Conservation (phyloP, 306 rosid genomes). For the Citrullus mucosospermus region DNA sequence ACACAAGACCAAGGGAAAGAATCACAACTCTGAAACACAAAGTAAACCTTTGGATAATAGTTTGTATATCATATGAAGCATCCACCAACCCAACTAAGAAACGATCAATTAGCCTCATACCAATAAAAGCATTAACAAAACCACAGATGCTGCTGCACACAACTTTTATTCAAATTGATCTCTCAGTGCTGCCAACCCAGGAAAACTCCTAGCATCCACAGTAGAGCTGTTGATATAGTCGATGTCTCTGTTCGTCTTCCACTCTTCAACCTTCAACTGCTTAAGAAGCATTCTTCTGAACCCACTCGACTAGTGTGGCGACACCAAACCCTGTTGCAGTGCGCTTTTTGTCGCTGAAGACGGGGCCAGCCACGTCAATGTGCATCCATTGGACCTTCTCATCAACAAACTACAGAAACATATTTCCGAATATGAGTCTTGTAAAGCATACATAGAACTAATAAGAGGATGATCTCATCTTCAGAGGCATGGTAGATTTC, state of each 20-base stretch:
- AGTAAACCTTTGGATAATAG: not conserved
- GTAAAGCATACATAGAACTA: not conserved
- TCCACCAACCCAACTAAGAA: not conserved
- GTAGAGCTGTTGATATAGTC: not conserved
- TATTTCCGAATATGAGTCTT: slow-evolving; percentile 9
- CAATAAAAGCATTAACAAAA: not conserved
- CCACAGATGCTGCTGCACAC: not conserved
- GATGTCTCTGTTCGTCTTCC: not conserved
- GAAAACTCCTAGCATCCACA: not conserved
- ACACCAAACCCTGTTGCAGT: slow-evolving; percentile 82
- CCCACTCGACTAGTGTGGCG: slow-evolving; percentile 92
- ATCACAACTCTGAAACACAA: not conserved
- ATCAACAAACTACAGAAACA: slow-evolving; percentile 73
- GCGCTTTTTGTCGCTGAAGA: slow-evolving; percentile 63
- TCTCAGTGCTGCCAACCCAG: not conserved
- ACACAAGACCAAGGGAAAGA: not conserved
- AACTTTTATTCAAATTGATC: slow-evolving; percentile 4
- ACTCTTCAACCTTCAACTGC: not conserved
- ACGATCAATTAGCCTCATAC: not conserved
- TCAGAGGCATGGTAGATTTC: not conserved
- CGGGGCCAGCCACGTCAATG: slow-evolving; percentile 93
- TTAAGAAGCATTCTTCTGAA: slow-evolving; percentile 59
- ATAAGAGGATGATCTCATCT: not conserved
- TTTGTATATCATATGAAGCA: not conserved
- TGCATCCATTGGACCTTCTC: slow-evolving; percentile 98